These are phyloP conservation scores for Berberis thunbergii DNA, from an alignment of 164 flowering plant genomes.

Conservation along the genomic window DNA sequence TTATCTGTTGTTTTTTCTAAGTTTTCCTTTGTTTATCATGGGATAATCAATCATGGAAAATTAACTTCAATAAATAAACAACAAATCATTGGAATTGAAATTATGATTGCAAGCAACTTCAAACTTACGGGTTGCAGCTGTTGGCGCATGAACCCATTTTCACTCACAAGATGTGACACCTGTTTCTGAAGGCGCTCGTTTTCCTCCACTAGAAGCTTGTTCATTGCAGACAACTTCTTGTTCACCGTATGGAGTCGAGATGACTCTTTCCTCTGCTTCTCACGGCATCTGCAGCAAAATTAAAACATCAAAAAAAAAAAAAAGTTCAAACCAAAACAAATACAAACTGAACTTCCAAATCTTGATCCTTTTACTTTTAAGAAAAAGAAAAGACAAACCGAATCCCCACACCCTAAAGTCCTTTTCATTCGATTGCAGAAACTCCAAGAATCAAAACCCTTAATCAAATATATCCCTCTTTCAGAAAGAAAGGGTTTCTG, in stretches of 20 bases:
- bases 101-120: too few species aligned
- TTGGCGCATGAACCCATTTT: constrained; percentile 66
- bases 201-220: constrained; percentile 81
- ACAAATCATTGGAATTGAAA: too few species aligned
- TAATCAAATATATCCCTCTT: too few species aligned
- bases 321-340: background rate
- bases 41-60: too few species aligned
- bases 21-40: too few species aligned
- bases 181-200: constrained; percentile 77
- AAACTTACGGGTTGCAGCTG: constrained; percentile 41
- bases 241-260: constrained; percentile 70
- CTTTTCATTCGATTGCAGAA: too few species aligned
- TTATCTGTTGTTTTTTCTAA: too few species aligned
- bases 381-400: too few species aligned
- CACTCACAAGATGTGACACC: constrained; percentile 71
- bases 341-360: background rate
- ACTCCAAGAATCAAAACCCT: too few species aligned
- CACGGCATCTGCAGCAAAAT: constrained; percentile 48
- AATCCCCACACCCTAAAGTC: too few species aligned
- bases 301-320: background rate
- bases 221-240: constrained; percentile 69
- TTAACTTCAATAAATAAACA: too few species aligned
- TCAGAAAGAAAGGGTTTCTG: too few species aligned
- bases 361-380: background rate
- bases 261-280: constrained; percentile 77